phyloP scores from a whole-genome alignment of 352 stramenopile genomes.

The Phytophthora pini region DNA sequence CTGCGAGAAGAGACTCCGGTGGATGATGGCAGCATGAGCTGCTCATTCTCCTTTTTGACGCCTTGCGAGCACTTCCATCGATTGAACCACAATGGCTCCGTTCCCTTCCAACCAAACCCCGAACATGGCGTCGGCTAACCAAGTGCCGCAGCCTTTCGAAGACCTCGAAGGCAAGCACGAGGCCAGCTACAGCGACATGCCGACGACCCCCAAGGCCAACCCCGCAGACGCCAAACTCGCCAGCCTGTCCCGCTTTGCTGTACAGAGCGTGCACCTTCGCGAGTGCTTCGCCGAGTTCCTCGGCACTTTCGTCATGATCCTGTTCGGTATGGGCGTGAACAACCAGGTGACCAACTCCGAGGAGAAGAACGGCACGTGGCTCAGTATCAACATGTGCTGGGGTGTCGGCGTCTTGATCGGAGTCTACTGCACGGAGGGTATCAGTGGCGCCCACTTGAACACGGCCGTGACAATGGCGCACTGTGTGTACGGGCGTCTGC shows the following conservation, averaged over 20 bases:
- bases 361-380: constrained; percentile 53
- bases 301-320: constrained; percentile 53
- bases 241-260: constrained; percentile 11
- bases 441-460: constrained; percentile 63
- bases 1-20: constrained; percentile 1
- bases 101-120: constrained; percentile 25
- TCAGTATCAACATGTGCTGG: constrained; percentile 61
- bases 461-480: constrained; percentile 55
- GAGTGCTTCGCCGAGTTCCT: constrained; percentile 60
- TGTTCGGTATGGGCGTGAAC: constrained; percentile 66
- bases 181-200: constrained; percentile 18
- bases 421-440: constrained; percentile 49
- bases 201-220: constrained; percentile 8
- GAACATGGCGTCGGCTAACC: constrained; percentile 15
- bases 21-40: not conserved
- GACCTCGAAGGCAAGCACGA: constrained; percentile 26
- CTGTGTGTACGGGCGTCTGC: constrained; percentile 45
- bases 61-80: constrained; percentile 12
- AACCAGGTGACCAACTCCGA: constrained; percentile 55
- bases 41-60: constrained; percentile 31
- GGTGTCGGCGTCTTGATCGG: constrained; percentile 56
- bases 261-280: constrained; percentile 36
- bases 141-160: constrained; percentile 19
- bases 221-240: not conserved
- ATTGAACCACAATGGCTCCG: constrained; percentile 13